Evolutionary conservation across 371 early-diverging fungal species (phyloP).

Genomic region (Gilbertella persicaria): DNA sequence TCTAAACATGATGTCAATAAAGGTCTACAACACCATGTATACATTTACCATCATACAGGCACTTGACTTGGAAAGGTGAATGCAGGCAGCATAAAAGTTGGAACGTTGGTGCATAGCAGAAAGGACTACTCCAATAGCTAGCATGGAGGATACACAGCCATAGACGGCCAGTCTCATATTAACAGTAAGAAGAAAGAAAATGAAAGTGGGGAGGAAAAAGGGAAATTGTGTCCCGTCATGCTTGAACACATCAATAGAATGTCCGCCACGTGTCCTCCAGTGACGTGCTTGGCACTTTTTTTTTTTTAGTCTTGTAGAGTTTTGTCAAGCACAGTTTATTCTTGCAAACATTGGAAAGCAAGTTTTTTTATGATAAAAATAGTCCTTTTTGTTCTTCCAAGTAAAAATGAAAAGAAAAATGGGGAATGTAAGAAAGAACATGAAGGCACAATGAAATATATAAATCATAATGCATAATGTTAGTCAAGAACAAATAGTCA

Average conservation of each 20-base stretch:
- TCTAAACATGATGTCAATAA: constrained; percentile 37
- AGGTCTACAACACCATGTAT: too few species aligned
- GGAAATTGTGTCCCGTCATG: neutral
- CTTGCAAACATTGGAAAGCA: too few species aligned
- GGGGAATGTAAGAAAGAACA: too few species aligned
- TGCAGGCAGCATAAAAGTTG: constrained; percentile 88
- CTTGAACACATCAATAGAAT: neutral
- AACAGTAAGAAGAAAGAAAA: neutral
- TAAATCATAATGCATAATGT: too few species aligned
- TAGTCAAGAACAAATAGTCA: too few species aligned
- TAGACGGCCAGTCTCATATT: constrained; percentile 74
- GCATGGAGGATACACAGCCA: constrained; percentile 70
- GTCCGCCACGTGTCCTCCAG: neutral
- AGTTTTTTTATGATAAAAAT: too few species aligned
- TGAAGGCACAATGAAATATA: too few species aligned
- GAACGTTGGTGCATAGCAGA: constrained; percentile 76
- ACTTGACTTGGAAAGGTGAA: constrained; percentile 84
- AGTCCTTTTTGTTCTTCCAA: too few species aligned
- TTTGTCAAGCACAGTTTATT: too few species aligned
- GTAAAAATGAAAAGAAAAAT: too few species aligned
- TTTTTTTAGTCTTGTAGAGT: too few species aligned
- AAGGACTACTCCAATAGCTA: constrained; percentile 70
- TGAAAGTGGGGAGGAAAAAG: neutral
- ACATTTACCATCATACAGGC: constrained; percentile 79
- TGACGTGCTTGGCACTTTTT: too few species aligned